Conservation (phyloP, 371 early-diverging fungal genomes). For the Mucor irregularis region DNA sequence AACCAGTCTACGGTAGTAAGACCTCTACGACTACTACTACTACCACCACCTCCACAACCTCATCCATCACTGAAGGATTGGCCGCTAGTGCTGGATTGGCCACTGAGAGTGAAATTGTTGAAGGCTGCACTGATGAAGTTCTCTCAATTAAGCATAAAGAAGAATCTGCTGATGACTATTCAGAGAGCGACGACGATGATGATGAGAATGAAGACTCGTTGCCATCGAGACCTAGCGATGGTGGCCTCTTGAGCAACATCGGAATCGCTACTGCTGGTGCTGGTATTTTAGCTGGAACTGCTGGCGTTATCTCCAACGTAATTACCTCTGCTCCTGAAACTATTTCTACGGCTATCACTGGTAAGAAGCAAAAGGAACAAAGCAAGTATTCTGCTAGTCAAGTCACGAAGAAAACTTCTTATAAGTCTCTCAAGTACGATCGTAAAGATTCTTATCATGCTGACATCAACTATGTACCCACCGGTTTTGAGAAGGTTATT, state of each 20-base stretch:
- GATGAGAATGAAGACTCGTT: conserved; percentile 1
- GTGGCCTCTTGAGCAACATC: conserved; percentile 8
- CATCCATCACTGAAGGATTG: background rate
- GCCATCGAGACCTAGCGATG: background rate
- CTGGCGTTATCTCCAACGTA: background rate
- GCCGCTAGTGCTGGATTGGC: background rate
- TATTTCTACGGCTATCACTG: conserved; percentile 3
- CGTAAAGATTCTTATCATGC: conserved; percentile 25
- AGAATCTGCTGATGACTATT: conserved; percentile 31
- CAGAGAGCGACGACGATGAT: conserved; percentile 25
- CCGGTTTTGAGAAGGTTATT: conserved; percentile 41
- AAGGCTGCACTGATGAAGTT: conserved; percentile 33
- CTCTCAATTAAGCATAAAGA: conserved; percentile 26
- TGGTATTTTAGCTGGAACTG: conserved; percentile 10
- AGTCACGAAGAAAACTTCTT: conserved; percentile 14
- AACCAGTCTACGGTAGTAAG: conserved; percentile 33
- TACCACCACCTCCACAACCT: background rate
- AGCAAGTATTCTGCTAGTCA: background rate
- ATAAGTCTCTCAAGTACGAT: conserved; percentile 10
- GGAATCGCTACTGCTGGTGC: conserved; percentile 26
- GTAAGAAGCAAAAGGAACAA: background rate
- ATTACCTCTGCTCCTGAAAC: conserved; percentile 9
- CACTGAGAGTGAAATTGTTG: conserved; percentile 13
- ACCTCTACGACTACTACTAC: conserved; percentile 3
- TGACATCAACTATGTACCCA: conserved; percentile 30